Conservation (phyloP, 140 eudicot species). For the Cichorium intybus region DNA sequence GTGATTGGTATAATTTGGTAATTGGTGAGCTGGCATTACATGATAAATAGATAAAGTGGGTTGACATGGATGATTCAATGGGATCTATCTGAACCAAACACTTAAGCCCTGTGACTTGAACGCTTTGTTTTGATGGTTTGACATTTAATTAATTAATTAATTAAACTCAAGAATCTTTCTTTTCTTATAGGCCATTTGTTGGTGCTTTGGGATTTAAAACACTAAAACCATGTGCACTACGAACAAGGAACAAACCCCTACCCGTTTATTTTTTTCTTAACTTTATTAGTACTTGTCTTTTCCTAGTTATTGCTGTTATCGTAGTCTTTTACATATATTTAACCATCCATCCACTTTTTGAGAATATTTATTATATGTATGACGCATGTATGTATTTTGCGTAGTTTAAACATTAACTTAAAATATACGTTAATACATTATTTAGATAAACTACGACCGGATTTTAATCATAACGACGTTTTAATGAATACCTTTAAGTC, state of each 20-base stretch:
- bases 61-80: slow-evolving; percentile 32
- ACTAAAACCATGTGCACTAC: slow-evolving; percentile 27
- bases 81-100: slow-evolving; percentile 19
- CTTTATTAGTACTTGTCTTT: not conserved
- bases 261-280: not conserved
- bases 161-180: slow-evolving; percentile 27
- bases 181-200: slow-evolving; percentile 4
- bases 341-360: too few species aligned
- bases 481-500: too few species aligned
- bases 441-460: too few species aligned
- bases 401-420: too few species aligned
- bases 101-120: slow-evolving; percentile 13
- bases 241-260: slow-evolving; percentile 21
- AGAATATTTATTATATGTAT: too few species aligned
- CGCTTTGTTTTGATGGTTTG: slow-evolving; percentile 21
- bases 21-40: too few species aligned
- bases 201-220: slow-evolving; percentile 30
- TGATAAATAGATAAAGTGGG: too few species aligned
- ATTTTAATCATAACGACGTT: too few species aligned
- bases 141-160: slow-evolving; percentile 21
- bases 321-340: too few species aligned
- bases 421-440: too few species aligned
- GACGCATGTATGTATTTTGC: too few species aligned
- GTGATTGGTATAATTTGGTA: too few species aligned
- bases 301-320: not conserved